These are phyloP conservation scores for Paecilomyces niveus DNA, from an alignment of 2,329 filamentous ascomycete genomes.

Conservation along the genomic window DNA sequence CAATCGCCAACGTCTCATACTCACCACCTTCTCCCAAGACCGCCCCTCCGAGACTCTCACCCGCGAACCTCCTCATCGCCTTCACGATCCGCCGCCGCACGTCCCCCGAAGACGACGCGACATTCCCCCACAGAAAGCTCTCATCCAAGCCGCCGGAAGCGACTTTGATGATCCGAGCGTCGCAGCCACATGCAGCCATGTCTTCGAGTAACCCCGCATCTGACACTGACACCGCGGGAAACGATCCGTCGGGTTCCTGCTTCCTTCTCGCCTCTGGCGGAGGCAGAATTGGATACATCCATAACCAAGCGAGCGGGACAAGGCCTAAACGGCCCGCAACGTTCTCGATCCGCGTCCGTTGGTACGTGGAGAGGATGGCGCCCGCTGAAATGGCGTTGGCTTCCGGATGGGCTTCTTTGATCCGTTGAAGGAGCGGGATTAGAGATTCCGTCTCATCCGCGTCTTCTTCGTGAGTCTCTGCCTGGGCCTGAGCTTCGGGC, in stretches of 20 bases:
- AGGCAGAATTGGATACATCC: slow-evolving; percentile 78
- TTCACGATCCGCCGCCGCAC: slow-evolving; percentile 44
- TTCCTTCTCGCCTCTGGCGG: slow-evolving; percentile 26
- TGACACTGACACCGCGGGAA: slow-evolving; percentile 7
- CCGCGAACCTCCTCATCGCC: slow-evolving; percentile 52
- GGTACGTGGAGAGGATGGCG: slow-evolving; percentile 90
- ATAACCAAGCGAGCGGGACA: slow-evolving; percentile 76
- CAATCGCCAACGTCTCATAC: slow-evolving; percentile 85
- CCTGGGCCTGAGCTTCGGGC: background rate
- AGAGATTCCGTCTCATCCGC: slow-evolving; percentile 65
- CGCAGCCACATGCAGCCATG: slow-evolving; percentile 70
- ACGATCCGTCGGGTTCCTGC: slow-evolving; percentile 7
- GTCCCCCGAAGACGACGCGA: slow-evolving; percentile 46
- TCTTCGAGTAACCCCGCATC: slow-evolving; percentile 60
- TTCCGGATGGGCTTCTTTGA: slow-evolving; percentile 64
- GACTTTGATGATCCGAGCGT: slow-evolving; percentile 91
- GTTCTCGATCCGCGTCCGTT: slow-evolving; percentile 90
- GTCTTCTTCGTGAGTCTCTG: slow-evolving; percentile 1
- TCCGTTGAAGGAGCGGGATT: slow-evolving; percentile 61
- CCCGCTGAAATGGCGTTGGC: slow-evolving; percentile 84
- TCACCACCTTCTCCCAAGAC: slow-evolving; percentile 89
- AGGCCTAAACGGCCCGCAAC: slow-evolving; percentile 80
- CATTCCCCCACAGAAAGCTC: slow-evolving; percentile 70
- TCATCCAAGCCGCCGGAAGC: slow-evolving; percentile 84
- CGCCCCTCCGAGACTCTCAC: slow-evolving; percentile 54